phyloP scores from a whole-genome alignment of 148 eudicot species.

The Nyssa sinensis region DNA sequence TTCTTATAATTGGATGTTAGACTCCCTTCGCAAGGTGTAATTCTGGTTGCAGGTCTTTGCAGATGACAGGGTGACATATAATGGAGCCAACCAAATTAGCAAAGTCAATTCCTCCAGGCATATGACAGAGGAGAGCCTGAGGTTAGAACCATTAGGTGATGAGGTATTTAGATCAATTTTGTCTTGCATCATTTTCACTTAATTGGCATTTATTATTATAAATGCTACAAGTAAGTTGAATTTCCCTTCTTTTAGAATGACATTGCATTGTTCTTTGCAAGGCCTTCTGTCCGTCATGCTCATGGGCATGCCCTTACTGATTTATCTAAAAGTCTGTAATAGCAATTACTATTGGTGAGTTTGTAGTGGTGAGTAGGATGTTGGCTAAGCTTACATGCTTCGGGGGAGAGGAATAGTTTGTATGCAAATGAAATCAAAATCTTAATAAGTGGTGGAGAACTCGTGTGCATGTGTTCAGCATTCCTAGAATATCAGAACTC shows the following conservation, averaged over 20 bases:
- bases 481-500: no score
- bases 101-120: constrained; percentile 13
- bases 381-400: no score
- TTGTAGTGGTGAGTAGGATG: no score
- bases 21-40: constrained; percentile 21
- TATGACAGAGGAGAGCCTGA: constrained; percentile 24
- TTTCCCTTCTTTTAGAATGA: neutral
- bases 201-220: neutral
- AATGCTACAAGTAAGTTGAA: neutral
- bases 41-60: constrained; percentile 34
- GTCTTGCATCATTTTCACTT: neutral
- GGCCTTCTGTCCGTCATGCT: no score
- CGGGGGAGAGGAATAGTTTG: no score
- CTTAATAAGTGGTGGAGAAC: no score
- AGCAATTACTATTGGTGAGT: no score
- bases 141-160: constrained; percentile 33
- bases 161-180: constrained; percentile 25
- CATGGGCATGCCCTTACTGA: no score
- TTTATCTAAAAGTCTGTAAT: no score
- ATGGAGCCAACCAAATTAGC: constrained; percentile 11
- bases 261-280: neutral
- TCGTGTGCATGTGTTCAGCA: no score
- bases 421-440: no score
- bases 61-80: constrained; percentile 15
- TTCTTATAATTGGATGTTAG: neutral